These are phyloP conservation scores for Groenewaldozyma sp. DNA, from an alignment of 1,139 yeast species.

Conservation along the genomic window DNA sequence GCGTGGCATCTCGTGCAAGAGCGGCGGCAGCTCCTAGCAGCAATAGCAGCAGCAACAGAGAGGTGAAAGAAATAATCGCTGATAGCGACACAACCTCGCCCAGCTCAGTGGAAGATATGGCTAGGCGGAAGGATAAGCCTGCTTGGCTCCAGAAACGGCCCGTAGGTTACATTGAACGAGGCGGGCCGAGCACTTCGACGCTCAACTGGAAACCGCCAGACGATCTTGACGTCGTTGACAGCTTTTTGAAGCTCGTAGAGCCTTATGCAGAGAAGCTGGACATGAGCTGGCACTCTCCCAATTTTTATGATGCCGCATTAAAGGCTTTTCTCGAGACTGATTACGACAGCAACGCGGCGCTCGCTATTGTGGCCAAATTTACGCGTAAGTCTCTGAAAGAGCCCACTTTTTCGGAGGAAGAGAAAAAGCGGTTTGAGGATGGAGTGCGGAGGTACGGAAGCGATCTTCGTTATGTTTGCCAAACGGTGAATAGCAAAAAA, in stretches of 20 bases:
- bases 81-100: too few species aligned
- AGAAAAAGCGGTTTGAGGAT: slow-evolving; percentile 59
- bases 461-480: slow-evolving; percentile 65
- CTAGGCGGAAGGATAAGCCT: slow-evolving; percentile 41
- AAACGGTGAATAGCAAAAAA: slow-evolving; percentile 60
- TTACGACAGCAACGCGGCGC: slow-evolving; percentile 44
- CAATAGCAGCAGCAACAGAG: too few species aligned
- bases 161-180: slow-evolving; percentile 77
- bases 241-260: slow-evolving; percentile 46
- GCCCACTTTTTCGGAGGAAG: slow-evolving; percentile 62
- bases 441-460: slow-evolving; percentile 71
- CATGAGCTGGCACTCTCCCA: slow-evolving; percentile 50
- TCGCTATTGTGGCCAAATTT: slow-evolving; percentile 33
- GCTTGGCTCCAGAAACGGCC: slow-evolving; percentile 77
- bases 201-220: slow-evolving; percentile 54
- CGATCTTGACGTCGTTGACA: slow-evolving; percentile 34
- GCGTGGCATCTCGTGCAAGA: not conserved
- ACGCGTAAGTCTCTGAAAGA: slow-evolving; percentile 57
- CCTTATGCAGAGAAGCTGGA: slow-evolving; percentile 47
- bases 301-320: slow-evolving; percentile 67
- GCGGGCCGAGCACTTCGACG: slow-evolving; percentile 62
- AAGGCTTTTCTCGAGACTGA: slow-evolving; percentile 43
- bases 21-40: not conserved
- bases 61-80: too few species aligned
- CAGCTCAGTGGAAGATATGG: slow-evolving; percentile 1